Evolutionary conservation across 371 early-diverging fungal species (phyloP).

Genomic region (Mortierella sp.): DNA sequence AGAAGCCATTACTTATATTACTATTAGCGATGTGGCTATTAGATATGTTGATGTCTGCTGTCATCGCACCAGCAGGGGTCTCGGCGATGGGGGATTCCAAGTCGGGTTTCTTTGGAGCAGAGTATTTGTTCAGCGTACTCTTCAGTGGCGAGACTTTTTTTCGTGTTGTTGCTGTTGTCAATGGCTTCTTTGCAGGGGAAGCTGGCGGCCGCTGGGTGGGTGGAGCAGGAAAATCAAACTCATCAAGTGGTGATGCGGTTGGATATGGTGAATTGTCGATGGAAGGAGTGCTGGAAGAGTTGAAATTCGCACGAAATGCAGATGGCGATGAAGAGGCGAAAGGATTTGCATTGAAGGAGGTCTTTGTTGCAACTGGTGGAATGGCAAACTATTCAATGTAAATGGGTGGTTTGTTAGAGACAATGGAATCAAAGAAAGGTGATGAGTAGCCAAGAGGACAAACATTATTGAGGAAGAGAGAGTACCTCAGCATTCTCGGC

Average conservation of each 20-base stretch:
- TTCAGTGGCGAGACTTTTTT: slow-evolving; percentile 42
- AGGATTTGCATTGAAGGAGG: slow-evolving; percentile 46
- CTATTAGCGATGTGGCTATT: neutral
- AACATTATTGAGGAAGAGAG: neutral
- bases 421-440: neutral
- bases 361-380: slow-evolving; percentile 36
- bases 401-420: neutral
- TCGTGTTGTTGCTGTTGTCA: slow-evolving; percentile 12
- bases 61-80: neutral
- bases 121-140: slow-evolving; percentile 43
- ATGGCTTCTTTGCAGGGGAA: slow-evolving; percentile 24
- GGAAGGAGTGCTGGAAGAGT: slow-evolving; percentile 24
- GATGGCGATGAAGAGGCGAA: slow-evolving; percentile 46
- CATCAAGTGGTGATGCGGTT: neutral
- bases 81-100: slow-evolving; percentile 18
- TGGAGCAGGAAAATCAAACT: slow-evolving; percentile 4
- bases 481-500: slow-evolving; percentile 45
- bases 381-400: slow-evolving; percentile 34
- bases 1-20: neutral
- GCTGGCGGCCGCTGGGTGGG: slow-evolving; percentile 12
- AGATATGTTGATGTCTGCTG: neutral
- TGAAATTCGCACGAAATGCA: slow-evolving; percentile 31
- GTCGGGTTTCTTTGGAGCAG: slow-evolving; percentile 39
- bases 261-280: slow-evolving; percentile 35
- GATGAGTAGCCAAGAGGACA: neutral